phyloP scores from a whole-genome alignment of 164 flowering plant species.

The Paratinospora sagittata region DNA sequence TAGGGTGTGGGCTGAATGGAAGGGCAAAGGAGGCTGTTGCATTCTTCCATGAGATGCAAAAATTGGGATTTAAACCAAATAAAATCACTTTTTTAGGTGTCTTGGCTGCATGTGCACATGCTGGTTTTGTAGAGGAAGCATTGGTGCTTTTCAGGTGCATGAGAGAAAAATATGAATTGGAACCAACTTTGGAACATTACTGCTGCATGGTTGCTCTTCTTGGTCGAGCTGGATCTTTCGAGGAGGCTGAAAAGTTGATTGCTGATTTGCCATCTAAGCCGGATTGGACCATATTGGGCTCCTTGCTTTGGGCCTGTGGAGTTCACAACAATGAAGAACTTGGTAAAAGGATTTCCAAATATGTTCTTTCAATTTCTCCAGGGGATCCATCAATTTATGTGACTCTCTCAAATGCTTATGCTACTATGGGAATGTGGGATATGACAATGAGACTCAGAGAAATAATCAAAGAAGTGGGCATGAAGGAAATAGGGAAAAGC shows the following conservation, averaged over 20 bases:
- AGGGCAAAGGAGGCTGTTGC: slow-evolving; percentile 23
- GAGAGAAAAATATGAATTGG: slow-evolving; percentile 17
- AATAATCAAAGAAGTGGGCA: slow-evolving; percentile 14
- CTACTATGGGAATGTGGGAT: slow-evolving; percentile 25
- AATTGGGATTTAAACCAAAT: slow-evolving; percentile 22
- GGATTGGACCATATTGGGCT: slow-evolving; percentile 20
- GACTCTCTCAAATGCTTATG: slow-evolving; percentile 21
- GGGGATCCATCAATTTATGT: slow-evolving; percentile 18
- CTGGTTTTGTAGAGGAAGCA: slow-evolving; percentile 24
- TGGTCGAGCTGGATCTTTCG: slow-evolving; percentile 23
- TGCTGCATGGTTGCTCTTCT: slow-evolving; percentile 30
- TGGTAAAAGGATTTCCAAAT: slow-evolving; percentile 14
- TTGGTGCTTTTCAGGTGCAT: slow-evolving; percentile 19
- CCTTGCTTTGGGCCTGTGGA: slow-evolving; percentile 27
- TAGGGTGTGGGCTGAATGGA: slow-evolving; percentile 28
- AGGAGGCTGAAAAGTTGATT: slow-evolving; percentile 24
- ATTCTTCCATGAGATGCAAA: slow-evolving; percentile 21
- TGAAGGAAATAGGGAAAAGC: slow-evolving; percentile 25
- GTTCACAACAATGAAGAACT: slow-evolving; percentile 19
- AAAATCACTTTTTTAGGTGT: slow-evolving; percentile 24
- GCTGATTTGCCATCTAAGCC: slow-evolving; percentile 21
- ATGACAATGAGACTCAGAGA: slow-evolving; percentile 15
- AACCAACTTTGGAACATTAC: slow-evolving; percentile 24
- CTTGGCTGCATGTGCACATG: slow-evolving; percentile 28
- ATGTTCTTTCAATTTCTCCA: slow-evolving; percentile 14